Conservation (phyloP, 257 asterid genomes). For the Solanum lycopersicoides region DNA sequence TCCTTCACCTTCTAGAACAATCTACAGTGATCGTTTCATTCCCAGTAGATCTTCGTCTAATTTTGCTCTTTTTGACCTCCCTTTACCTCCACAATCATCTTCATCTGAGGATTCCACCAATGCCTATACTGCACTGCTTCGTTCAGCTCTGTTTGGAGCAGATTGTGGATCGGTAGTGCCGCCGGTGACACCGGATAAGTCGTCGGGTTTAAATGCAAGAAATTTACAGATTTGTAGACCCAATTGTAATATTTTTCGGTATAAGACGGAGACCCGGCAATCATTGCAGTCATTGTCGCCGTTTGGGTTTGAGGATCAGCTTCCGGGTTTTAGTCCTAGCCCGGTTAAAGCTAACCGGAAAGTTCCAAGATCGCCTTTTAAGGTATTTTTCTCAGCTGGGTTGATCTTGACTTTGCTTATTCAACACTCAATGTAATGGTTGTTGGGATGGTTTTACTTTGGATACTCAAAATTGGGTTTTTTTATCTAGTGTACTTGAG, state of each 20-base stretch:
- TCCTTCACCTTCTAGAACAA: slow-evolving; percentile 63
- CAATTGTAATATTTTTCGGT: slow-evolving; percentile 71
- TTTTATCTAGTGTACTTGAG: not conserved
- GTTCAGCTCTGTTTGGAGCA: slow-evolving; percentile 62
- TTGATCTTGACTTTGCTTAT: not conserved
- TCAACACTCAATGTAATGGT: not conserved
- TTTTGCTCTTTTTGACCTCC: slow-evolving; percentile 68
- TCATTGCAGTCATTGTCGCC: slow-evolving; percentile 63
- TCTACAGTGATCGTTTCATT: slow-evolving; percentile 82
- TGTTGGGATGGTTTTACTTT: not conserved
- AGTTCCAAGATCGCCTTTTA: slow-evolving; percentile 76
- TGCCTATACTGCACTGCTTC: slow-evolving; percentile 58
- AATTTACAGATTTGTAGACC: slow-evolving; percentile 36
- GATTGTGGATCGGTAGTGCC: slow-evolving; percentile 35
- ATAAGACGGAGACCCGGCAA: slow-evolving; percentile 61
- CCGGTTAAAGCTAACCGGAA: slow-evolving; percentile 81
- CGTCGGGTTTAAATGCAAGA: slow-evolving; percentile 17
- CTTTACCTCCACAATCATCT: slow-evolving; percentile 29
- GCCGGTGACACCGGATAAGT: slow-evolving; percentile 63
- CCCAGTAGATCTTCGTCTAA: slow-evolving; percentile 82
- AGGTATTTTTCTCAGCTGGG: slow-evolving; percentile 30
- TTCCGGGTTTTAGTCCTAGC: slow-evolving; percentile 65
- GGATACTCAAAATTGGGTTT: not conserved
- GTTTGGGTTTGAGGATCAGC: slow-evolving; percentile 67
- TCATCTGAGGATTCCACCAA: slow-evolving; percentile 49